phyloP scores from a whole-genome alignment of 2,329 filamentous ascomycete genomes.

The Zymoseptoria brevis region DNA sequence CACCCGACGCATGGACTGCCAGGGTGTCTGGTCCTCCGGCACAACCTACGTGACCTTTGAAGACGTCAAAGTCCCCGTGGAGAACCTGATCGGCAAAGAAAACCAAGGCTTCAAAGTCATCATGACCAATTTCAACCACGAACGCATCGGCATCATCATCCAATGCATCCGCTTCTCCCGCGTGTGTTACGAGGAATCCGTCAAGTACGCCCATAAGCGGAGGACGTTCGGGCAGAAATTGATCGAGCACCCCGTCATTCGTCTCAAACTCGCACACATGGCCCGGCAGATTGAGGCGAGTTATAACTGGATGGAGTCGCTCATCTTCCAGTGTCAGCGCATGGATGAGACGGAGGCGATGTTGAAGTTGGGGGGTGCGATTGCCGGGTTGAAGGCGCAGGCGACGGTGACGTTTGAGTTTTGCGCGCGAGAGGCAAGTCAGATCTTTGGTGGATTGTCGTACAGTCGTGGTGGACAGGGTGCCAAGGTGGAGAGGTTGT shows the following conservation, averaged over 20 bases:
- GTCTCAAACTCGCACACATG: conserved; percentile 91
- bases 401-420: conserved; percentile 93
- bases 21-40: conserved; percentile 90
- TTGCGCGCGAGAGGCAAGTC: conserved; percentile 89
- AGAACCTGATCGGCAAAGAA: conserved; percentile 95
- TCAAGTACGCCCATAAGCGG: conserved; percentile 97
- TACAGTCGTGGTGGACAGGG: conserved; percentile 93
- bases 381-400: conserved; percentile 90
- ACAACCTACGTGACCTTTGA: conserved; percentile 98
- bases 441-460: conserved; percentile 92
- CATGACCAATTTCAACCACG: conserved; percentile 99
- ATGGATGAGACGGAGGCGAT: conserved; percentile 96
- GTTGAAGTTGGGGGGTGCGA: conserved; percentile 88
- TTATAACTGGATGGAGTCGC: conserved; percentile 94
- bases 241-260: conserved; percentile 83
- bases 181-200: conserved; percentile 91
- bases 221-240: conserved; percentile 94
- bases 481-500: conserved; percentile 87
- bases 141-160: conserved; percentile 97
- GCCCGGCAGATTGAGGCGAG: conserved; percentile 93
- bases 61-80: conserved; percentile 98
- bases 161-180: conserved; percentile 92
- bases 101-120: conserved; percentile 98
- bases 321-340: conserved; percentile 81
- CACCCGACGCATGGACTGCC: conserved; percentile 95